These are phyloP conservation scores for Cadophora sp. DNA, from an alignment of 2,329 filamentous ascomycete genomes.

Conservation along the genomic window DNA sequence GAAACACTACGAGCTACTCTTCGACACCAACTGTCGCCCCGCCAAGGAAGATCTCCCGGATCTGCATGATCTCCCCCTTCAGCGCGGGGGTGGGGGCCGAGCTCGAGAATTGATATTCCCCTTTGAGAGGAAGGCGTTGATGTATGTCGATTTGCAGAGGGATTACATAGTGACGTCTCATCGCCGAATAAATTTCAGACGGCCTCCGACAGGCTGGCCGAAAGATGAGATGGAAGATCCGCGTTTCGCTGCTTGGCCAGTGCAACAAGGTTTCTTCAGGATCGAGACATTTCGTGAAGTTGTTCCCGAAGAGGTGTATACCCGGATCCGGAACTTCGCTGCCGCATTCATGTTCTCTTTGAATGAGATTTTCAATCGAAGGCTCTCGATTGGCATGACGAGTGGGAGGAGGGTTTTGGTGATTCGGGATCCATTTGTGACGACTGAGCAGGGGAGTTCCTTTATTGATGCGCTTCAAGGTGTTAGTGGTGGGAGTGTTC, in stretches of 20 bases:
- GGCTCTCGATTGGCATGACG: background rate
- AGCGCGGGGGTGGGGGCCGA: background rate
- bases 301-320: background rate
- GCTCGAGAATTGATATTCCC: background rate
- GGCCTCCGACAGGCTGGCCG: background rate
- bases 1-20: background rate
- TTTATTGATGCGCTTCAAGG: background rate
- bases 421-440: background rate
- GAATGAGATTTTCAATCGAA: background rate
- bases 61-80: background rate
- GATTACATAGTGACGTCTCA: background rate
- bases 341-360: background rate
- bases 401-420: background rate
- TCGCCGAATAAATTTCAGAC: background rate
- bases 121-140: background rate
- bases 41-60: background rate
- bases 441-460: background rate
- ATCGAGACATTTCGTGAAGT: background rate
- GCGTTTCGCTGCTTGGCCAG: background rate
- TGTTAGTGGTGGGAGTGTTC: background rate
- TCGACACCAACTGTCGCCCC: background rate
- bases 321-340: background rate
- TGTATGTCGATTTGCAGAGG: constrained; percentile 1
- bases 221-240: background rate
- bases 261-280: background rate